Evolutionary conservation across 2,329 filamentous ascomycete species (phyloP), one percentile per base, ranked within the genome.

Genomic region (Botrytis fabae): DNA sequence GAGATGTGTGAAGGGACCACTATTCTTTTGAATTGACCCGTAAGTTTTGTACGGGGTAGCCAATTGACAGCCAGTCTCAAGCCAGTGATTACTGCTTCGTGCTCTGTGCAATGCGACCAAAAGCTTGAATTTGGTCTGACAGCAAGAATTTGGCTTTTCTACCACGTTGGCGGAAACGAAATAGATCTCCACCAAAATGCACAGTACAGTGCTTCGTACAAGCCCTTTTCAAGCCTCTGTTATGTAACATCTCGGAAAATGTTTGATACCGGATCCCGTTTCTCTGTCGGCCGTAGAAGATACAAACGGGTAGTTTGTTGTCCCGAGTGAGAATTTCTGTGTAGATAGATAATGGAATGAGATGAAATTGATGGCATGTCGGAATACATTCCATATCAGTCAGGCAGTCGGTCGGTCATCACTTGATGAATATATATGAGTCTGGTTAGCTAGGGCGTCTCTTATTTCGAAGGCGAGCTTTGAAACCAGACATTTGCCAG

Each of bases 91-190:
- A 63, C 60, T 25, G n/a, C 32, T 16, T 6, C 22, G n/a, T 28
- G 35, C 38, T 16, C 7, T n/a, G n/a, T 28, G 35, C 38, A 28
- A 44, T 28, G 12, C 61, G 20, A 38, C 7, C 38, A 18, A 62
- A 51, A 38, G 63, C 63, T 65, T 65, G 44, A 48, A 35, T 48
- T 22, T 48, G 28, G 46, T 22, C 60, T 65, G 22, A 65, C n/a
- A 32, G 20, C 12, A 28, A 48, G 63, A 35, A 22, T 35, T 28
- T n/a, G 60, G 7, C 60, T 62, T 62, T 62, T 28, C 40, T 61
- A 35, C 32, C 59, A 61, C 32, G 10, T 22, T 28, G 20, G 32
- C 14, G 32, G 32, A 51, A 66, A 28, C 44, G 44, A n/a, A 38
- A 51, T 32, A 38, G 22, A n/a, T 38, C 46, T 48, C 32, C 63